A percentile compares a stretch with the other conserved stretches of the same genome.
Conservation (phyloP, 768 basidiomycete species). For the Calocybe cyanea region DNA sequence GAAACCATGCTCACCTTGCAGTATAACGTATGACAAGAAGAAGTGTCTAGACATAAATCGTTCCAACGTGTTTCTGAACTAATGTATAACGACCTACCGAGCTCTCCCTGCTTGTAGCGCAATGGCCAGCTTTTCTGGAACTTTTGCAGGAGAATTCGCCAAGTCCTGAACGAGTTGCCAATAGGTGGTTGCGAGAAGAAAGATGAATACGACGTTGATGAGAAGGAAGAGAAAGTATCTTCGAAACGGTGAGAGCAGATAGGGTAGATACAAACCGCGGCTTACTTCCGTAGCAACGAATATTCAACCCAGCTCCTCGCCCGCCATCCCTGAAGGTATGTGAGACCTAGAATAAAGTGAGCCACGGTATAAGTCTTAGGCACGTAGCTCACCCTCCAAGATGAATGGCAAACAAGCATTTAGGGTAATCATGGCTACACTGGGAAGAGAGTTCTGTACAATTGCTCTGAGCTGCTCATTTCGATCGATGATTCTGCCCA, state of each 20-base stretch:
- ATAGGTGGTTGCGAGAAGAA: conserved; percentile 87
- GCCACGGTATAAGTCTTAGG: neutral
- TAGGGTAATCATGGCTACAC: conserved; percentile 83
- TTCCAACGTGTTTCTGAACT: conserved; percentile 9
- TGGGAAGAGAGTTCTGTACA: conserved; percentile 93
- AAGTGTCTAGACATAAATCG: conserved; percentile 51
- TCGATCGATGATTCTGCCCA: conserved; percentile 78
- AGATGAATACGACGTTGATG: conserved; percentile 91
- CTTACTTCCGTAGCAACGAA: conserved; percentile 86
- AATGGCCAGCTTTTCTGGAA: conserved; percentile 87
- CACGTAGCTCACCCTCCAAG: conserved; percentile 62
- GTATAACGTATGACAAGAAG: conserved; percentile 80
- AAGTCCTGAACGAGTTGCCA: conserved; percentile 89
- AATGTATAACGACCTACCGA: conserved; percentile 35
- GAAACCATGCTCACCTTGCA: conserved; percentile 54
- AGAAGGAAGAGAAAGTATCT: conserved; percentile 95
- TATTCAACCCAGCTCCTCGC: conserved; percentile 94
- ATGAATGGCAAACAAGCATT: conserved; percentile 89
- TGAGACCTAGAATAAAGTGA: conserved; percentile 44
- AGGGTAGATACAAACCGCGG: conserved; percentile 2
- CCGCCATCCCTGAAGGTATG: conserved; percentile 86
- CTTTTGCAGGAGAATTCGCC: conserved; percentile 89
- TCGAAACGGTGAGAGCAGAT: neutral
- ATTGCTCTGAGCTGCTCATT: conserved; percentile 80
- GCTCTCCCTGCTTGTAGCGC: conserved; percentile 78